Evolutionary conservation across 148 eudicot species (phyloP).

Genomic region (Rhododendron griersonianum): DNA sequence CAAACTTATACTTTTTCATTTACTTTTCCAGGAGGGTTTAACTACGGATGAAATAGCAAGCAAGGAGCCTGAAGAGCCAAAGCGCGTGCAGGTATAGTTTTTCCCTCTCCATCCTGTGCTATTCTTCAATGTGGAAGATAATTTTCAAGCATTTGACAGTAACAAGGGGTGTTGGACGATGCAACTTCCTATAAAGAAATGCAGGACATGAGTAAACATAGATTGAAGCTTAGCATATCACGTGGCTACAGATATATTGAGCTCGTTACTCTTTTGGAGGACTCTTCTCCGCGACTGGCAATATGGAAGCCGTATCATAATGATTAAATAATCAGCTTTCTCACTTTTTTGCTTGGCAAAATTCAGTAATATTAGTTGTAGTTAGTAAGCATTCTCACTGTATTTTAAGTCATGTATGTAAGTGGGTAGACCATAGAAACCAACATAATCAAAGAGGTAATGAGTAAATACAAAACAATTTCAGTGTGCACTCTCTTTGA

Average conservation of each 20-base stretch:
- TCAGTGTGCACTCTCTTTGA: neutral
- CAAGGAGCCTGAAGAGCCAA: slow-evolving; percentile 79
- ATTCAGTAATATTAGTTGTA: neutral
- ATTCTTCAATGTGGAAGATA: neutral
- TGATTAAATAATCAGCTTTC: neutral
- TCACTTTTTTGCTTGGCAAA: neutral
- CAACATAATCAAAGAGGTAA: neutral
- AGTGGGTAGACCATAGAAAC: neutral
- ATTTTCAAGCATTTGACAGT: neutral
- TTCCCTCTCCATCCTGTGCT: neutral
- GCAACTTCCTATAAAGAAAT: neutral
- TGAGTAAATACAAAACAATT: neutral
- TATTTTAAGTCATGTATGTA: neutral
- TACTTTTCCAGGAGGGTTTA: slow-evolving; percentile 62
- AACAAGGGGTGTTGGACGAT: neutral
- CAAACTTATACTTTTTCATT: neutral
- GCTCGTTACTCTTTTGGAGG: neutral
- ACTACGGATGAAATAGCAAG: slow-evolving; percentile 76
- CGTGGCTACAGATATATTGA: neutral
- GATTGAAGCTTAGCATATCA: neutral
- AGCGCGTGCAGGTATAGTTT: slow-evolving; percentile 59
- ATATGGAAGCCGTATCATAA: neutral
- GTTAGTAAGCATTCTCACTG: neutral
- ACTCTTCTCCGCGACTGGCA: neutral
- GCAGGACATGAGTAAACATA: neutral